These are phyloP conservation scores for Chytriomyces sp. DNA, from an alignment of 192 early-diverging fungal species.

Conservation along the genomic window DNA sequence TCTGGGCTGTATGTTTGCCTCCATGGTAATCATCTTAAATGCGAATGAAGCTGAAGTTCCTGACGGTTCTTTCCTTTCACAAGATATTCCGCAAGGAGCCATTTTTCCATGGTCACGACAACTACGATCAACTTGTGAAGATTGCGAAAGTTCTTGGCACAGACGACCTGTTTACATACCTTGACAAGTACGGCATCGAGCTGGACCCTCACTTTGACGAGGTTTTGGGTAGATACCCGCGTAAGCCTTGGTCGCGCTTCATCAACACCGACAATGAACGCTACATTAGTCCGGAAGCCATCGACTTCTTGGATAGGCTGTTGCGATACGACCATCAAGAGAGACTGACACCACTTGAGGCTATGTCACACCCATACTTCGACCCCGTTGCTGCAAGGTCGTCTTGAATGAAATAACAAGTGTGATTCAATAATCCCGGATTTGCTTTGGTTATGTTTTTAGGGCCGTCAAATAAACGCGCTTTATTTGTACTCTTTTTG, in stretches of 20 bases:
- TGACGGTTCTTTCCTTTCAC: neutral
- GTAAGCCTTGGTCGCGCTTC: conserved; percentile 87
- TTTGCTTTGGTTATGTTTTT: no score
- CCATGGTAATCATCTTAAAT: no score
- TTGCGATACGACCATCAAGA: conserved; percentile 94
- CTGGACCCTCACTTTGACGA: conserved; percentile 89
- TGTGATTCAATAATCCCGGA: no score
- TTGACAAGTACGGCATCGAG: conserved; percentile 95
- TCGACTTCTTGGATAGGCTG: conserved; percentile 89
- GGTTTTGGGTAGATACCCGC: conserved; percentile 90
- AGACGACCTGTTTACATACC: conserved; percentile 88
- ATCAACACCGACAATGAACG: conserved; percentile 81
- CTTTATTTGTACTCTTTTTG: conserved; percentile 77
- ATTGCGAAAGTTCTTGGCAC: conserved; percentile 98
- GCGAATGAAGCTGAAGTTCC: neutral
- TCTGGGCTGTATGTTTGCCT: conserved; percentile 99
- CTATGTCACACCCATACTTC: conserved; percentile 92
- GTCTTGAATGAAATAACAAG: no score
- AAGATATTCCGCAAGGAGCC: conserved; percentile 99
- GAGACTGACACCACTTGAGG: conserved; percentile 82
- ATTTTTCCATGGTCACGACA: conserved; percentile 99
- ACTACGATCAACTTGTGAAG: conserved; percentile 98
- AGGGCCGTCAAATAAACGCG: no score
- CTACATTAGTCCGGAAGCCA: conserved; percentile 78
- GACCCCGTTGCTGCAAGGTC: conserved; percentile 46